These are phyloP conservation scores for Medicago truncatula DNA, from an alignment of 306 rosid species.

Conservation along the genomic window DNA sequence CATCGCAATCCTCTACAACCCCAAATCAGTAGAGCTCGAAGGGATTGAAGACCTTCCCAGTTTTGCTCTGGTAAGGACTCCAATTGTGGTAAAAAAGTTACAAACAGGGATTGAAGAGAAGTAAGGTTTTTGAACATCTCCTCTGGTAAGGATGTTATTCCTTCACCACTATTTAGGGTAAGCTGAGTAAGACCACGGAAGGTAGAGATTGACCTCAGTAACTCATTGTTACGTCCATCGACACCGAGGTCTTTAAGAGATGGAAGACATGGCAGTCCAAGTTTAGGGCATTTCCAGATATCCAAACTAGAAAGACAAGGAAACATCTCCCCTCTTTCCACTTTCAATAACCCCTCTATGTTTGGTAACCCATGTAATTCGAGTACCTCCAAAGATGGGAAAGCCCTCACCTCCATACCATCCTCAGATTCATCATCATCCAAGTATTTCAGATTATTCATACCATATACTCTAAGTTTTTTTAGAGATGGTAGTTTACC, in stretches of 20 bases:
- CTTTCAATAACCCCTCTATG: no score
- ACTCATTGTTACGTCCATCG: neutral
- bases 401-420: no score
- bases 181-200: neutral
- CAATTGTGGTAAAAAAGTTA: neutral
- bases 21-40: neutral
- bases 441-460: neutral
- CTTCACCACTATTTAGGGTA: no score
- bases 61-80: neutral
- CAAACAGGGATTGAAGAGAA: neutral
- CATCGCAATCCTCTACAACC: neutral
- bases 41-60: neutral
- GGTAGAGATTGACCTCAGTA: neutral
- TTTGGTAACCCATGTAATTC: no score
- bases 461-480: fast-evolving
- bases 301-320: no score
- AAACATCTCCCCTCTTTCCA: no score
- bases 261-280: constrained; percentile 20
- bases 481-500: constrained; percentile 25
- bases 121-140: neutral
- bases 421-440: no score
- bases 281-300: neutral
- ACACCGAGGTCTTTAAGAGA: neutral
- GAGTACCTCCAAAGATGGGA: no score
- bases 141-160: neutral